Evolutionary conservation across 2,329 filamentous ascomycete species (phyloP), one percentile per base, ranked within the genome.

Genomic region (Aspergillus bombycis): DNA sequence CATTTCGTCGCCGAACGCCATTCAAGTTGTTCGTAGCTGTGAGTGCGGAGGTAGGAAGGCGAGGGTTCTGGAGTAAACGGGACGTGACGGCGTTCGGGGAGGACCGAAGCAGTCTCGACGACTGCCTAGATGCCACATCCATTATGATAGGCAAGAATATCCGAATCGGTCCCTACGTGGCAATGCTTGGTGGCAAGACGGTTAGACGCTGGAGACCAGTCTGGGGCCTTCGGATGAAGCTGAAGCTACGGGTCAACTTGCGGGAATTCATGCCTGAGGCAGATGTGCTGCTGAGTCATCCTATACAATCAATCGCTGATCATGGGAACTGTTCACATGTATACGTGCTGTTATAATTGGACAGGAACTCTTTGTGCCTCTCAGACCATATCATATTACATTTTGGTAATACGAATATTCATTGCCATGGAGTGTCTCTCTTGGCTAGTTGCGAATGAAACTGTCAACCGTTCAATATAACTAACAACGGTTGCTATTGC

Each of bases 81-180:
- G 59, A 73, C 69, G 54, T 36, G n/a, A 55, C 71, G 55, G 28
- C 52, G 60, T 60, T 69, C 46, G 70, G 59, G 45, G 67, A 64
- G 60, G 70, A 70, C 66, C 71, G 71, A 57, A 79, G 68, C 41
- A 78, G 72, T 67, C 74, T 73, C 62, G 71, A 69, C 16, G 74
- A 69, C 66, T 76, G 75, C 65, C 74, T 74, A 65, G 75, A 75
- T 65, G 73, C 71, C 61, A 74, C 71, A 70, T 79, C 77, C 78
- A 80, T 80, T 28, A 56, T 75, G 67, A 34, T 48, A 53, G n/a
- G 34, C 28, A 32, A 4, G 8, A 53, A 32, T 43, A 30, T 10
- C 3, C 16, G 23, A 14, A 62, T 21, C 43, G 45, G 57, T 43
- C 30, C 10, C 30, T 45, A 41, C 26, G 28, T 36, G 38, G 48